Percentiles rank a stretch among this genome's conserved stretches.
Conservation (phyloP, 371 early-diverging fungal genomes). For the Mortierella sp. region DNA sequence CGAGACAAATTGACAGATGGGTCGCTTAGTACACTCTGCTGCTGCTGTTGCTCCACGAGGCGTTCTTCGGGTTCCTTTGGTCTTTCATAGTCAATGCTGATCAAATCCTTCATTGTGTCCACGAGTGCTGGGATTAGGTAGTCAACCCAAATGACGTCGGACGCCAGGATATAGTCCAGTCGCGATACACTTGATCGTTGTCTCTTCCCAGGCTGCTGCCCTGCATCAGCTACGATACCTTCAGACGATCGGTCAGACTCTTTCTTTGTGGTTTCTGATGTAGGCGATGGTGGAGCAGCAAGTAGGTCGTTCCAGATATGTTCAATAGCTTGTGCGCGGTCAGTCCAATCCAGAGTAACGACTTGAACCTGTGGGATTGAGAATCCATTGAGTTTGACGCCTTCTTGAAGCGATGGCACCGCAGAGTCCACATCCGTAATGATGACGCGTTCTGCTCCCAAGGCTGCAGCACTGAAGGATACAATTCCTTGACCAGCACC, state of each 20-base stretch:
- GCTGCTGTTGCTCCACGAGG: background rate
- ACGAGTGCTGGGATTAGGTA: slow-evolving; percentile 56
- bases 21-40: background rate
- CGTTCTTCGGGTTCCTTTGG: slow-evolving; percentile 6
- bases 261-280: background rate
- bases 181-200: background rate
- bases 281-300: background rate
- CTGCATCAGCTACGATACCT: background rate
- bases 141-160: slow-evolving; percentile 64
- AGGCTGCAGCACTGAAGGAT: slow-evolving; percentile 42
- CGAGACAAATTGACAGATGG: background rate
- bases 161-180: slow-evolving; percentile 58
- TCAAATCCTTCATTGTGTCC: slow-evolving; percentile 45
- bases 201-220: background rate
- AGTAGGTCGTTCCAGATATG: slow-evolving; percentile 26
- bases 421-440: slow-evolving; percentile 44
- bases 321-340: slow-evolving; percentile 14
- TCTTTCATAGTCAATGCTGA: slow-evolving; percentile 11
- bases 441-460: slow-evolving; percentile 37
- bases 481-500: slow-evolving; percentile 52
- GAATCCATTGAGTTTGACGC: slow-evolving; percentile 26
- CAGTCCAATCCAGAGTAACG: slow-evolving; percentile 40
- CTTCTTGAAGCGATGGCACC: slow-evolving; percentile 14
- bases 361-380: slow-evolving; percentile 28
- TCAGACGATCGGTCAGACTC: background rate